phyloP scores from a whole-genome alignment of 768 basidiomycete species.

The Tylopilus plumbeoviolaceoides region DNA sequence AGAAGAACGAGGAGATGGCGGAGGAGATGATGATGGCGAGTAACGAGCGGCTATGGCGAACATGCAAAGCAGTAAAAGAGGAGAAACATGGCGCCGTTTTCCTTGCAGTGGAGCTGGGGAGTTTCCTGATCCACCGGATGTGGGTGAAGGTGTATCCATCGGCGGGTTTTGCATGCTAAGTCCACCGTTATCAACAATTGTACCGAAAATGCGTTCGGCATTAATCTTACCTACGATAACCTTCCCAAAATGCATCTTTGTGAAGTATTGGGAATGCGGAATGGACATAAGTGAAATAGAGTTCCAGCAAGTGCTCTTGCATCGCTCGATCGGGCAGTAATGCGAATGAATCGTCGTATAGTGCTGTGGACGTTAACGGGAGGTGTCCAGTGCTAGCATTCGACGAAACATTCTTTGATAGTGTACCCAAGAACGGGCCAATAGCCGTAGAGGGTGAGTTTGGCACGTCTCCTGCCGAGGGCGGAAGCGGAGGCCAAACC shows the following conservation, averaged over 20 bases:
- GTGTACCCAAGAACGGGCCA: background rate
- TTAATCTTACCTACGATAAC: conserved; percentile 41
- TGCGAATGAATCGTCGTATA: conserved; percentile 36
- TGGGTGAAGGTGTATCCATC: conserved; percentile 31
- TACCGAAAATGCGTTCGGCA: background rate
- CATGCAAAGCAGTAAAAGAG: conserved; percentile 77
- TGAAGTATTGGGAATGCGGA: conserved; percentile 73
- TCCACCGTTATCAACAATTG: background rate
- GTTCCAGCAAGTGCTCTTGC: conserved; percentile 66
- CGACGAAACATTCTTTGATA: conserved; percentile 6
- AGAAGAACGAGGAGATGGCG: conserved; percentile 27
- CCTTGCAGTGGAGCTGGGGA: conserved; percentile 37
- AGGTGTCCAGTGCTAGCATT: conserved; percentile 5
- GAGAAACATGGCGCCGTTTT: conserved; percentile 47
- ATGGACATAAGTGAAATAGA: conserved; percentile 84
- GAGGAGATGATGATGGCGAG: conserved; percentile 30
- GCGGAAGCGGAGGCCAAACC: conserved; percentile 73
- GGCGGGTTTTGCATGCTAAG: conserved; percentile 25
- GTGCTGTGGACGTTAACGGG: conserved; percentile 22
- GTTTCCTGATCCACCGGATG: conserved; percentile 19
- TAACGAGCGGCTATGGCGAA: conserved; percentile 80
- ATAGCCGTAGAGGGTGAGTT: conserved; percentile 8
- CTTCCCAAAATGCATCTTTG: conserved; percentile 63
- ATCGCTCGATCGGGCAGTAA: conserved; percentile 52
- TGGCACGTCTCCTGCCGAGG: conserved; percentile 24